Evolutionary conservation across 257 asterid genomes (phyloP).

Genomic region (Salvia splendens): DNA sequence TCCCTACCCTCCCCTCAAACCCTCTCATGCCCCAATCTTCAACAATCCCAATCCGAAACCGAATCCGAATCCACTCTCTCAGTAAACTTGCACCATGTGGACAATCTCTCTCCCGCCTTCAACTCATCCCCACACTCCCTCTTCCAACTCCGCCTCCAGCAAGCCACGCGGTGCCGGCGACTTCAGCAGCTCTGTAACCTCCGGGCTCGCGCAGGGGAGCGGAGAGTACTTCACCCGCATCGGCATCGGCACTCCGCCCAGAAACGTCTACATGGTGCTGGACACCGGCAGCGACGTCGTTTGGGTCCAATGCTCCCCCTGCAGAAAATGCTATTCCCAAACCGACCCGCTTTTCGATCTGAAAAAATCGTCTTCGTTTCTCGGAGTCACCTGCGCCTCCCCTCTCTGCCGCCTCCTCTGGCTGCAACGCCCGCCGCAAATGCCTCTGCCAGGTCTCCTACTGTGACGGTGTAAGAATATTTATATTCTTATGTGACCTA

Average conservation of each 20-base stretch:
- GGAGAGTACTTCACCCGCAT: slow-evolving; percentile 97
- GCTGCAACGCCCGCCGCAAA: slow-evolving; percentile 48
- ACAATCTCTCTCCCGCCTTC: slow-evolving; percentile 44
- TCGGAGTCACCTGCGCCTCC: slow-evolving; percentile 53
- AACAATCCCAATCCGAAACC: slow-evolving; percentile 19
- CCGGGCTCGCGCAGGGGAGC: slow-evolving; percentile 83
- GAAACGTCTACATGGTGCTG: slow-evolving; percentile 47
- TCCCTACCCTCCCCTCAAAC: slow-evolving; percentile 60
- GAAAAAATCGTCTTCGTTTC: slow-evolving; percentile 43
- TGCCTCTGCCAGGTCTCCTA: slow-evolving; percentile 45
- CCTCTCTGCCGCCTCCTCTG: slow-evolving; percentile 51
- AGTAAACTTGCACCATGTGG: slow-evolving; percentile 61
- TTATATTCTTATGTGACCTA: too few relatives aligned
- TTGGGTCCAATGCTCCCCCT: slow-evolving; percentile 87
- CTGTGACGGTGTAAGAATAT: slow-evolving; percentile 52
- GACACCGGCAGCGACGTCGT: slow-evolving; percentile 77
- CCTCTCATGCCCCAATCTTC: slow-evolving; percentile 43
- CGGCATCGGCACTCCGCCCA: slow-evolving; percentile 73
- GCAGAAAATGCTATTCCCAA: slow-evolving; percentile 65
- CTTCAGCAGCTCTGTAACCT: slow-evolving; percentile 66
- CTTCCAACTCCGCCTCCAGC: slow-evolving; percentile 60
- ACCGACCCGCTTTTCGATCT: slow-evolving; percentile 68
- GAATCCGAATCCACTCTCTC: slow-evolving; percentile 36
- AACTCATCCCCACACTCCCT: slow-evolving; percentile 59
- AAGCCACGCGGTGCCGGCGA: slow-evolving; percentile 29